A percentile compares a stretch with the other conserved stretches of the same genome.
Evolutionary conservation across 73 alveolate genomes (phyloP).

Genomic region (Paramecium sonneborni): DNA sequence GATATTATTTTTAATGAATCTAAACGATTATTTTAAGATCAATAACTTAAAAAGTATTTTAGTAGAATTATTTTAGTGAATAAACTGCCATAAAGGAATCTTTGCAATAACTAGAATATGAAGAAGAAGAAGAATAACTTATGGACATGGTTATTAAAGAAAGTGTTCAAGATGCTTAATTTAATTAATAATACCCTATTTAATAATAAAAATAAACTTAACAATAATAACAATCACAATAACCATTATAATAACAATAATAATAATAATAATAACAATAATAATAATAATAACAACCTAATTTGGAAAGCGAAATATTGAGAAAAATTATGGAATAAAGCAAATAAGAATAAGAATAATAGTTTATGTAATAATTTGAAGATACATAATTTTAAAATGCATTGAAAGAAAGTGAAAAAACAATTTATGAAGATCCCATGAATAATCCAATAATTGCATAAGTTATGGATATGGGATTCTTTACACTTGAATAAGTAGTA

Average conservation of each 20-base stretch:
- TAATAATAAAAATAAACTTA: background rate
- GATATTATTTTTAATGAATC: constrained; percentile 79
- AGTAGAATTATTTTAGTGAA: background rate
- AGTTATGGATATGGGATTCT: constrained; percentile 67
- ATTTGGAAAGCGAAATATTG: background rate
- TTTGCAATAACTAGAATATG: constrained; percentile 55
- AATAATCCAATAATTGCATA: constrained; percentile 47
- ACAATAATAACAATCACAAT: background rate
- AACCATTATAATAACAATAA: background rate
- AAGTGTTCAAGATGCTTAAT: constrained; percentile 31
- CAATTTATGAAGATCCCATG: constrained; percentile 47
- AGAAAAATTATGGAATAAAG: background rate
- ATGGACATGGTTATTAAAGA: constrained; percentile 62
- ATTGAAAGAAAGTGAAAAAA: constrained; percentile 44
- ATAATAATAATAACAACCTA: background rate
- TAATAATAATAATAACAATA: background rate
- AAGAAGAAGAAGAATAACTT: constrained; percentile 64
- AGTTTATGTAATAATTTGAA: constrained; percentile 56
- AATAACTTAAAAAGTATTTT: constrained; percentile 57
- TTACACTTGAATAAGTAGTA: constrained; percentile 86
- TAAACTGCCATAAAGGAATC: constrained; percentile 16
- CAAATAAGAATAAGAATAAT: constrained; percentile 31
- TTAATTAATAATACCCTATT: background rate
- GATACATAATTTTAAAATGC: constrained; percentile 68
- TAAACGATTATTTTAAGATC: constrained; percentile 68